Conservation (phyloP, 23 red algal genomes). For the Gracilaria gracilis region DNA sequence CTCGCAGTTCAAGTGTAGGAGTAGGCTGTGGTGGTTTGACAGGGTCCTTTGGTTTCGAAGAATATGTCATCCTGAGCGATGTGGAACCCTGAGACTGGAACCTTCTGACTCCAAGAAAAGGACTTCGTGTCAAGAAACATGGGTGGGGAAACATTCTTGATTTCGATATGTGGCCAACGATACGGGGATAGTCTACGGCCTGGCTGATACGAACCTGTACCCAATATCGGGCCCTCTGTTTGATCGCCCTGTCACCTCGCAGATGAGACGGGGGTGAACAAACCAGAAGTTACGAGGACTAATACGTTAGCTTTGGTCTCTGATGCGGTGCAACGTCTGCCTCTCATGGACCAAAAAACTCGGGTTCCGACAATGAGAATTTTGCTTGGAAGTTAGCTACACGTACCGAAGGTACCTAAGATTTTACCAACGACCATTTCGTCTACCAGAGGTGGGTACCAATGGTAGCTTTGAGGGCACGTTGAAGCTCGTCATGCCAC, state of each 20-base stretch:
- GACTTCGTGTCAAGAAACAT: background rate
- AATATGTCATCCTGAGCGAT: background rate
- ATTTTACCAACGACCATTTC: no score
- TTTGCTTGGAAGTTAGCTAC: no score
- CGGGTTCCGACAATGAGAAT: no score
- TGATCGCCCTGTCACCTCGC: background rate
- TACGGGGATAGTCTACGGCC: background rate
- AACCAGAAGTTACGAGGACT: no score
- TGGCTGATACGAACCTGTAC: background rate
- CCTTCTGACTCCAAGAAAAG: background rate
- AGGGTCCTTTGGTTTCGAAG: background rate
- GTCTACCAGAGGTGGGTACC: no score
- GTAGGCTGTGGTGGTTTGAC: background rate
- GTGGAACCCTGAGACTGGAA: background rate
- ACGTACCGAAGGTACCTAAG: no score
- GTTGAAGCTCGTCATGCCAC: no score
- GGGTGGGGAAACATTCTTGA: background rate
- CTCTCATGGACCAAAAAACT: no score
- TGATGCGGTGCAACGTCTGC: no score
- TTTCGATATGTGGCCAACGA: background rate
- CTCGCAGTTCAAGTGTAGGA: conserved; percentile 18
- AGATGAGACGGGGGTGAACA: background rate
- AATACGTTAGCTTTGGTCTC: no score
- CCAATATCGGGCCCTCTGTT: background rate
- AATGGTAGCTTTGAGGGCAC: no score